Conservation (phyloP, 2,329 filamentous ascomycete species). For the Chaetomium sp. region DNA sequence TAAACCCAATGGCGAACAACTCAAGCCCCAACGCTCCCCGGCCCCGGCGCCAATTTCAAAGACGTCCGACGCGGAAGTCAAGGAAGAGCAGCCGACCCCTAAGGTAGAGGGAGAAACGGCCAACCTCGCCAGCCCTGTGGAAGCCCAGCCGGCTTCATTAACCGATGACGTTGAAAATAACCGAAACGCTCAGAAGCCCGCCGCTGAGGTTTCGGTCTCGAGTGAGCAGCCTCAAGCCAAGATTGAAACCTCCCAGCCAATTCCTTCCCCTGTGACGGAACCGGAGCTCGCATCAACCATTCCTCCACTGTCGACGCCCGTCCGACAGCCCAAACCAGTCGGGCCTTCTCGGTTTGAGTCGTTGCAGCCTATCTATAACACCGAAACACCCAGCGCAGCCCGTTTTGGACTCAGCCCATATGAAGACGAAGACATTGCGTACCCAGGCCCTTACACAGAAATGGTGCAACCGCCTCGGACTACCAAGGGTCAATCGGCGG, state of each 20-base stretch:
- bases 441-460: conserved; percentile 22
- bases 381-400: conserved; percentile 12
- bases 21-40: not conserved
- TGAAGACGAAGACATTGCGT: conserved; percentile 17
- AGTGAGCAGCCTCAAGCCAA: not conserved
- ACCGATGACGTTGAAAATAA: too few species aligned
- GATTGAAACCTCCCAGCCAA: not conserved
- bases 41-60: too few species aligned
- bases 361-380: conserved; percentile 18
- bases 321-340: not conserved
- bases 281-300: not conserved
- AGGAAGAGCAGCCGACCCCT: too few species aligned
- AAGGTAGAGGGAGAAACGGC: too few species aligned
- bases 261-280: not conserved
- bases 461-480: conserved; percentile 14
- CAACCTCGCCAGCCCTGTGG: too few species aligned
- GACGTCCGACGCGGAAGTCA: too few species aligned
- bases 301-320: not conserved
- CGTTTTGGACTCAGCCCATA: conserved; percentile 19
- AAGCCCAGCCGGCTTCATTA: too few species aligned
- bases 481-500: conserved; percentile 9
- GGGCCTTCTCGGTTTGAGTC: conserved; percentile 13
- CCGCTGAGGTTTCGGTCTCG: too few species aligned
- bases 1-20: too few species aligned
- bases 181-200: too few species aligned